Evolutionary conservation across 192 early-diverging fungal species (phyloP), one percentile per base, ranked within the genome.

Genomic region (Coemansia sp.): DNA sequence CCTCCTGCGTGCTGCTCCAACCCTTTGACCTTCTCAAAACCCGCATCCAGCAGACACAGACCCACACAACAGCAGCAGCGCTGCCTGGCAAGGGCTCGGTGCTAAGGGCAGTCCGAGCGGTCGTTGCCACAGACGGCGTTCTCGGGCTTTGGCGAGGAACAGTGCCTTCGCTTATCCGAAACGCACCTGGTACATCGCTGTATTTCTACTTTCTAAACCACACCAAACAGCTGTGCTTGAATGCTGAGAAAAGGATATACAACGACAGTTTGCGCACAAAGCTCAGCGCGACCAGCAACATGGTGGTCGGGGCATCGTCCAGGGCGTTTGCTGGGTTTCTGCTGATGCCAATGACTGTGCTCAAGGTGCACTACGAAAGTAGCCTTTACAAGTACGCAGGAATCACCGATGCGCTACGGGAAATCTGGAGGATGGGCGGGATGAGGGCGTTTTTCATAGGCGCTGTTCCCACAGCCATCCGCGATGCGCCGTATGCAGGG

Each of bases 341-440:
- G 0, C 85, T 96, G 83, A 98, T 98, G 96, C 96, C 96, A 0
- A 88, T 94, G n/a, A 94, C 94, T 0, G 91, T 96, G 38, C 86
- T 98, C 60, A 98, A 98, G 83, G 90, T 95, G 41, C 86, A 94
- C 60, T 96, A 89, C 65, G 96, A 97, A 89, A 95, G 93, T 74
- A 92, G 90, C 39, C 79, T 94, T 52, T 96, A 95, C 72, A 88
- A 85, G 62, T 95, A 96, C 76, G 86, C 83, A 60, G 89, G 89
- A 67, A 85, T 96, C 53, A 76, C 70, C 15, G 85, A 81, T 6
- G 93, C 94, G 0, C 81, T 89, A 22, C 64, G 65, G 7, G 88
- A 87, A 2, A 98, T 98, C 68, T 72, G 91, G 59, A 76, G 72
- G 35, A 75, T 70, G 39, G 89, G 92, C 34, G 92, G 96, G 3